Percentiles rank a stretch among this genome's conserved stretches.
Conservation (phyloP, 1,284 basidiomycete genomes). For the Leccinum ponderosum region DNA sequence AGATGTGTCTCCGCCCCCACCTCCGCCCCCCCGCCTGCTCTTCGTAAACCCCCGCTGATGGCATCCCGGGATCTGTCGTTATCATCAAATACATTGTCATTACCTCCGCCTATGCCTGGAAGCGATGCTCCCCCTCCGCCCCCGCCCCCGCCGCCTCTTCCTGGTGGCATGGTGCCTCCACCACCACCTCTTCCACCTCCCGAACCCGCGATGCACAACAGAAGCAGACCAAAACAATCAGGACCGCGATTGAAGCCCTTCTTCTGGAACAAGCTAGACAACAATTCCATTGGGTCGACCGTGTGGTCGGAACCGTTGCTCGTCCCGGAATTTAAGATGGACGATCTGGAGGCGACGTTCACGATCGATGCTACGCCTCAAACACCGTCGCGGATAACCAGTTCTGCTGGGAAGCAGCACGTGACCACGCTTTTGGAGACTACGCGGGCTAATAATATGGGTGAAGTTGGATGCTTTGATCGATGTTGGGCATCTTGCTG, state of each 20-base stretch:
- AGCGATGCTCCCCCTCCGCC: constrained; percentile 17
- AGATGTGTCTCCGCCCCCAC: constrained; percentile 9
- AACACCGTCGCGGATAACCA: constrained; percentile 44
- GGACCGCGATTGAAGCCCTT: constrained; percentile 74
- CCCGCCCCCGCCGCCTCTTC: constrained; percentile 14
- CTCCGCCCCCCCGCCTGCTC: constrained; percentile 9
- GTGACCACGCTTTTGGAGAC: constrained; percentile 77
- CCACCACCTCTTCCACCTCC: neutral
- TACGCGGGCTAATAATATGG: constrained; percentile 82
- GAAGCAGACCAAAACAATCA: constrained; percentile 32
- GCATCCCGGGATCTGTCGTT: constrained; percentile 9
- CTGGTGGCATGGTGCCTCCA: neutral
- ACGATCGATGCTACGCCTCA: constrained; percentile 53
- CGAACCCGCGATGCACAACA: constrained; percentile 35
- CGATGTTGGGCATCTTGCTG: constrained; percentile 4
- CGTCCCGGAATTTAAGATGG: constrained; percentile 53
- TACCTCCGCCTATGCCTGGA: constrained; percentile 8
- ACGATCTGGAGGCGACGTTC: constrained; percentile 77
- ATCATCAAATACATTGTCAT: constrained; percentile 14
- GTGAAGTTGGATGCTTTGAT: constrained; percentile 39
- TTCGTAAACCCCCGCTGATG: constrained; percentile 13
- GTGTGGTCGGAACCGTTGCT: constrained; percentile 69
- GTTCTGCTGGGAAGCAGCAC: constrained; percentile 54
- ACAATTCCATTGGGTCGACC: constrained; percentile 45
- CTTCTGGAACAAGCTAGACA: constrained; percentile 84